Evolutionary conservation across 1,284 basidiomycete genomes (phyloP), one percentile per base, ranked within the genome.

Genomic region (Melanopsichium pennsylvanicum): DNA sequence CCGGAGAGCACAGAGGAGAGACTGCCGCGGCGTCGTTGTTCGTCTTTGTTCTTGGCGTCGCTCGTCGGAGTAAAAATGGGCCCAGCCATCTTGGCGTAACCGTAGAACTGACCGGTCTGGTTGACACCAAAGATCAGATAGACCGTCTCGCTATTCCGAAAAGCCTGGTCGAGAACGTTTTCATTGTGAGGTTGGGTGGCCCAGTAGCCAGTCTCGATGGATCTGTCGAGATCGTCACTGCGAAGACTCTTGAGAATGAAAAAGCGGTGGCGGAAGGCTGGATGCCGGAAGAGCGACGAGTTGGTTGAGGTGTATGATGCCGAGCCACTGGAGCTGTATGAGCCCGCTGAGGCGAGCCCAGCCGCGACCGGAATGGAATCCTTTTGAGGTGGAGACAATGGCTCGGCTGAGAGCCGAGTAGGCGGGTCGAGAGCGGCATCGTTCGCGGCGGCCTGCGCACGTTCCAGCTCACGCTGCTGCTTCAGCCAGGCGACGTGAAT

Each of bases 101-200:
- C 81, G 41, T 74, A 80, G 52, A 81, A 81, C 26, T 74, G 59
- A 19, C 91, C 89, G 45, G 90, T 91, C 81, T 90, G 90, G 82
- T 97, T 97, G 22, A 92, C 93, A 36, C 92, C 87, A 75, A 96
- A 96, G 69, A 97, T 88, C 37, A 97, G 86, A 74, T 86, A 90
- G 5, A 96, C 93, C 15, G 92, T 88, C 72, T 87, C 86, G 70
- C 90, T 90, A 7, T 91, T 95, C 31, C 92, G 87, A 82, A 86
- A 97, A 0, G 94, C 93, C 80, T 93, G 92, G 72, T 97, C 92
- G 23, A 83, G 73, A 1, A 83, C 80, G 12, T 74, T 72, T 81
- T 97, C 93, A 75, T 97, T 97, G 83, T 97, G 94, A 56, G 86
- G 86, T 81, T 97, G 95, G 0, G 94, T 97, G 29, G 90, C 89